phyloP scores from a whole-genome alignment of 495 filamentous ascomycete species.

The Aspergillus wentii region DNA sequence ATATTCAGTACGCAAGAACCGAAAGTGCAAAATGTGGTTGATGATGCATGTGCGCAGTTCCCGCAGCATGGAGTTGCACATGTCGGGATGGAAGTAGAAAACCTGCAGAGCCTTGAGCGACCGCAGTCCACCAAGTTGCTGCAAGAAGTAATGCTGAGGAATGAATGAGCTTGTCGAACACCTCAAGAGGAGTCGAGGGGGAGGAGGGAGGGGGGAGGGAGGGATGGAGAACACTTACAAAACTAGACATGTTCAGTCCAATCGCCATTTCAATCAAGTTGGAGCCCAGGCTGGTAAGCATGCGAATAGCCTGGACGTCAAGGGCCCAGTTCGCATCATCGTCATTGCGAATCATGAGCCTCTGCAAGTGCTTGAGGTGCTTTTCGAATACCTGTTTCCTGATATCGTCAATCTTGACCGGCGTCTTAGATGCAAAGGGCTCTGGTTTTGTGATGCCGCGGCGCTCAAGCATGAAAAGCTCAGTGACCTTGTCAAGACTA shows the following conservation, averaged over 20 bases:
- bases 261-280: slow-evolving; percentile 49
- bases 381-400: slow-evolving; percentile 34
- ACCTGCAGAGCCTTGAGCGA: slow-evolving; percentile 10
- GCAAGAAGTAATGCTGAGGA: slow-evolving; percentile 6
- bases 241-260: slow-evolving; percentile 40
- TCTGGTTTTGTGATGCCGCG: too few relatives aligned
- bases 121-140: slow-evolving; percentile 3
- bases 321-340: slow-evolving; percentile 49
- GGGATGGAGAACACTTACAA: slow-evolving; percentile 35
- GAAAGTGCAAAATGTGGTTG: slow-evolving; percentile 3
- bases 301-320: slow-evolving; percentile 40
- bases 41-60: slow-evolving; percentile 4
- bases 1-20: slow-evolving; percentile 4
- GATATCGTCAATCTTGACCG: slow-evolving; percentile 49
- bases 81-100: slow-evolving; percentile 2
- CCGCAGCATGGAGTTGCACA: neutral
- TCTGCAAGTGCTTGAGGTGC: slow-evolving; percentile 17
- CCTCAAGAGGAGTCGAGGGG: too few relatives aligned
- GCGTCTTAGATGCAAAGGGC: too few relatives aligned
- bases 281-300: slow-evolving; percentile 43
- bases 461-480: slow-evolving; percentile 56
- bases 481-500: slow-evolving; percentile 43
- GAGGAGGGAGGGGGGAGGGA: neutral
- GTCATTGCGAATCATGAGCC: slow-evolving; percentile 28
- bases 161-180: neutral